phyloP scores from a whole-genome alignment of 192 early-diverging fungal species.

The Oehlia diaphana region DNA sequence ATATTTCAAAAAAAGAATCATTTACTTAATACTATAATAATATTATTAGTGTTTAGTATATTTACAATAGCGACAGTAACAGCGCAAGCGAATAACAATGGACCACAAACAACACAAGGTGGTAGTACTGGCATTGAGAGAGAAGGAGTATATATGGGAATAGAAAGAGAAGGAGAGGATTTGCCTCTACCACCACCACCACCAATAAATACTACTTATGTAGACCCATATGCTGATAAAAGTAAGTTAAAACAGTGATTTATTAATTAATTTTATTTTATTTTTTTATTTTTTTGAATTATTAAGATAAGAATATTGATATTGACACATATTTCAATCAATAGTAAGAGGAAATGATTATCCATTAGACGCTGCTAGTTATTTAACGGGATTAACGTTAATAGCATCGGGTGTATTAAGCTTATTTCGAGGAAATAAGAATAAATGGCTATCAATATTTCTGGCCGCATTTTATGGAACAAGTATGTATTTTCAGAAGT shows the following conservation, averaged over 20 bases:
- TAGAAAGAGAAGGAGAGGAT: neutral
- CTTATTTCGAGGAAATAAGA: constrained; percentile 22
- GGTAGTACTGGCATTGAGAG: neutral
- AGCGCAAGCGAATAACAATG: neutral
- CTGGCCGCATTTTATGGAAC: constrained; percentile 14
- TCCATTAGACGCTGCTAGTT: constrained; percentile 22
- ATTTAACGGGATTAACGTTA: constrained; percentile 24
- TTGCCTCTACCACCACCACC: neutral
- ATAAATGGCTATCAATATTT: constrained; percentile 28
- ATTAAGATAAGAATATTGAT: neutral
- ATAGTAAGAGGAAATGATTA: constrained; percentile 29
- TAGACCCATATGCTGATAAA: neutral
- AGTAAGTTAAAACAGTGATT: neutral
- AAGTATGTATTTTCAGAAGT: neutral
- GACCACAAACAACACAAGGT: neutral
- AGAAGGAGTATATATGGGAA: neutral
- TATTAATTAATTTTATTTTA: neutral
- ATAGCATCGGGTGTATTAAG: neutral
- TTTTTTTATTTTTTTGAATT: too few relatives aligned
- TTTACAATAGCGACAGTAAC: neutral
- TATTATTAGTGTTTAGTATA: neutral
- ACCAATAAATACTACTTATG: neutral
- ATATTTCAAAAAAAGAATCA: neutral
- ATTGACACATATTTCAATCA: neutral
- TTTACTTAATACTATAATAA: neutral